Percentiles rank a stretch among this genome's conserved stretches.
Conservation (phyloP, 2,329 filamentous ascomycete species). For the Apiospora saccharicola region DNA sequence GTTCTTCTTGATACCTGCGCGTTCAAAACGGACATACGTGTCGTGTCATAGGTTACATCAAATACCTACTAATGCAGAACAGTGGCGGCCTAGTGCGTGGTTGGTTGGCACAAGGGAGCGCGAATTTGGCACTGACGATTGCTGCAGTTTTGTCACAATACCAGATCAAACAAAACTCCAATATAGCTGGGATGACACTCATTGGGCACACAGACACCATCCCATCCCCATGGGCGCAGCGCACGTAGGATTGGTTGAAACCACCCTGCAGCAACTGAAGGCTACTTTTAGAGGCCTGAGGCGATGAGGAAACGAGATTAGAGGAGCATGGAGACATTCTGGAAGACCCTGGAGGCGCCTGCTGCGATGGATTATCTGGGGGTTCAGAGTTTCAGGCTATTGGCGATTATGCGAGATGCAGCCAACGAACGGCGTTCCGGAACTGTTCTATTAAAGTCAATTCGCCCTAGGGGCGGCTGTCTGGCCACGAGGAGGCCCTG, state of each 20-base stretch:
- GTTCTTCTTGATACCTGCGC: not conserved
- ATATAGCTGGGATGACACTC: conserved; percentile 11
- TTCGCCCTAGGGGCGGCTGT: conserved; percentile 16
- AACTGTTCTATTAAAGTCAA: conserved; percentile 18
- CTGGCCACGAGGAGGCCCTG: conserved; percentile 25
- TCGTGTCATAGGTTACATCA: not conserved
- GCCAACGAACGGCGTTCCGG: conserved; percentile 13
- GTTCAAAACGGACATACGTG: not conserved
- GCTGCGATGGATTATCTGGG: not conserved
- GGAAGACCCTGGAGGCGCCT: not conserved
- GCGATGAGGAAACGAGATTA: not conserved
- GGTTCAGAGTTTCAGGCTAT: conserved; percentile 17
- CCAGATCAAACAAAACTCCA: not conserved
- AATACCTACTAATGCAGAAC: too few relatives aligned
- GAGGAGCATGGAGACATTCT: conserved; percentile 7
- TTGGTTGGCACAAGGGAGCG: not conserved
- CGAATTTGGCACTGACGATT: not conserved
- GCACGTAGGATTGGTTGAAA: not conserved
- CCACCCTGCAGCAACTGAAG: not conserved
- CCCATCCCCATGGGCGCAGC: not conserved
- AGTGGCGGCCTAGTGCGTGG: too few relatives aligned
- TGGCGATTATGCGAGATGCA: conserved; percentile 18
- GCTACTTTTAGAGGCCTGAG: not conserved
- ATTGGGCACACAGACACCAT: not conserved
- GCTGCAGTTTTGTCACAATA: not conserved